A percentile compares a stretch with the other conserved stretches of the same genome.
Evolutionary conservation across 345 rosid species (phyloP).

Genomic region (Alliaria petiolata): DNA sequence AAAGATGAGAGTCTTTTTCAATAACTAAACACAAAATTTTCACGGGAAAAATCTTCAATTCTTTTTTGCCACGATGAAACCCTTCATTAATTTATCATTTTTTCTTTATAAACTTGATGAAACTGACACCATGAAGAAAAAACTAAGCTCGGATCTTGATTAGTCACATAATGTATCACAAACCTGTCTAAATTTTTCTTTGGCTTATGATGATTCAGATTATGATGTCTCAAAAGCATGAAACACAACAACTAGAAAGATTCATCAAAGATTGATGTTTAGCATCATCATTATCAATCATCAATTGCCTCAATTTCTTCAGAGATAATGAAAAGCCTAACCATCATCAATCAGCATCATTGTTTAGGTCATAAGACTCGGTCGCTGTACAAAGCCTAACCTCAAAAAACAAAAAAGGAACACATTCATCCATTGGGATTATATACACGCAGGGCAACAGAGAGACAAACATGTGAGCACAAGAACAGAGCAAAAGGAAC

Average conservation of each 20-base stretch:
- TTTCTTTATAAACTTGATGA: background rate
- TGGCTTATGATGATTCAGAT: too few relatives aligned
- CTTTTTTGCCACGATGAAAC: too few relatives aligned
- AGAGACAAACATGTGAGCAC: constrained; percentile 19
- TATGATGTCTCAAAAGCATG: too few relatives aligned
- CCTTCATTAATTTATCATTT: background rate
- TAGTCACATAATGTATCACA: background rate
- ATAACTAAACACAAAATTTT: background rate
- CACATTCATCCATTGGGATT: background rate
- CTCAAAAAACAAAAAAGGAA: background rate
- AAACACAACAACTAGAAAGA: background rate
- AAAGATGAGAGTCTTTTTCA: background rate
- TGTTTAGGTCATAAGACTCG: too few relatives aligned
- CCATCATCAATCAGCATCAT: constrained; percentile 1
- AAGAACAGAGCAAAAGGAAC: constrained; percentile 13
- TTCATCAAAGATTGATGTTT: background rate
- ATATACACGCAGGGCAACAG: constrained; percentile 20
- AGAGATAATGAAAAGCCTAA: background rate
- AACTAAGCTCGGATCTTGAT: background rate
- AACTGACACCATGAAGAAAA: background rate
- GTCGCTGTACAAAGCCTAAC: constrained; percentile 19
- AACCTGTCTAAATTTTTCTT: too few relatives aligned
- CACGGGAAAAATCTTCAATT: background rate
- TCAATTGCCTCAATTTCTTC: too few relatives aligned
- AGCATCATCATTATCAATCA: background rate